Evolutionary conservation across 140 eudicot genomes (phyloP).

Genomic region (Senecio squalidus): DNA sequence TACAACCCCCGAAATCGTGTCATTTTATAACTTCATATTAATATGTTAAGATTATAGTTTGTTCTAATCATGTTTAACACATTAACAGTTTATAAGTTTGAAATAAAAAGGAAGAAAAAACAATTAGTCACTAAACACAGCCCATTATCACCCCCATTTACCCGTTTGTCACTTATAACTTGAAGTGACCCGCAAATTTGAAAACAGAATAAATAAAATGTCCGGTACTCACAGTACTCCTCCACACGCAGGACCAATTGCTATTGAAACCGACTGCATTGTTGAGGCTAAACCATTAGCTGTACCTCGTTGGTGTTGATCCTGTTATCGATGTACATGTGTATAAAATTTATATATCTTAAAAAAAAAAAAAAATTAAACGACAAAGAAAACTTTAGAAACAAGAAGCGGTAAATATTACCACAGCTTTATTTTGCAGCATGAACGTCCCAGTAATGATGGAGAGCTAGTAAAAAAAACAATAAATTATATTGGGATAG

Average conservation of each 20-base stretch:
- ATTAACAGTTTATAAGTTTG: no score
- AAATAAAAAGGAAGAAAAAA: background rate
- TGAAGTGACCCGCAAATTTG: background rate
- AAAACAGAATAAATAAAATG: background rate
- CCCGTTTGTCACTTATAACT: no score
- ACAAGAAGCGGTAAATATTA: conserved; percentile 8
- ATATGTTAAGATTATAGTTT: no score
- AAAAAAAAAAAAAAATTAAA: background rate
- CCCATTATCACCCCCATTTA: background rate
- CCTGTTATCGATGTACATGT: conserved; percentile 25
- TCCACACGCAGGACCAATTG: conserved; percentile 81
- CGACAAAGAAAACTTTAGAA: background rate
- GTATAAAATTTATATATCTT: background rate
- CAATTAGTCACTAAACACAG: no score
- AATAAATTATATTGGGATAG: background rate
- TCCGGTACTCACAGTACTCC: conserved; percentile 77
- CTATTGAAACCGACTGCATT: conserved; percentile 55
- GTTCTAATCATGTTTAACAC: no score
- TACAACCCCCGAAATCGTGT: no score
- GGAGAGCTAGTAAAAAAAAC: conserved; percentile 41
- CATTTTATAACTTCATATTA: no score
- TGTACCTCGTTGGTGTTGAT: conserved; percentile 78
- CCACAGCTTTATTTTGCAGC: conserved; percentile 83
- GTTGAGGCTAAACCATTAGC: conserved; percentile 84
- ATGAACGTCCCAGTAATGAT: conserved; percentile 60